Percentiles rank a stretch among this genome's conserved stretches.
Conservation (phyloP, 2,329 filamentous ascomycete species). For the Cladosporium velox region DNA sequence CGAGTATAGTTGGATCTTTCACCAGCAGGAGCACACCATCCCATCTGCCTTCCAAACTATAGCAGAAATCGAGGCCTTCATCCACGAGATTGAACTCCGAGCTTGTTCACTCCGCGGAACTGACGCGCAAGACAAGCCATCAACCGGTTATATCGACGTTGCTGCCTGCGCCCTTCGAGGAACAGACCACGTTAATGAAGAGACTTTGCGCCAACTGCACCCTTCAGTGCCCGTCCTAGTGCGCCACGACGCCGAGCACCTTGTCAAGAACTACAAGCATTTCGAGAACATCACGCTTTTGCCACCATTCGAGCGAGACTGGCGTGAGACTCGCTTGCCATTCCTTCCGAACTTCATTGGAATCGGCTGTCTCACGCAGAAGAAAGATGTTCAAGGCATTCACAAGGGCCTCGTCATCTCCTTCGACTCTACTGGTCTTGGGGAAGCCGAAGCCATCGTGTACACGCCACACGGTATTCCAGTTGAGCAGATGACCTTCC, state of each 20-base stretch:
- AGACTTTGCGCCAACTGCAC: slow-evolving; percentile 60
- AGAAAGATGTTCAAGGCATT: slow-evolving; percentile 59
- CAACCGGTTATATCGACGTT: slow-evolving; percentile 52
- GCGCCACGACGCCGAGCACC: slow-evolving; percentile 56
- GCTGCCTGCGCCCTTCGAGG: slow-evolving; percentile 67
- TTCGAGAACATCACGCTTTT: slow-evolving; percentile 59
- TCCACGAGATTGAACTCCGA: slow-evolving; percentile 53
- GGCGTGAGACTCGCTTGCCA: slow-evolving; percentile 47
- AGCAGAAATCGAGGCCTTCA: slow-evolving; percentile 55
- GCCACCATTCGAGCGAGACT: slow-evolving; percentile 51
- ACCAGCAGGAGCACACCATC: slow-evolving; percentile 63
- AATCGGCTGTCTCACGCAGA: slow-evolving; percentile 58
- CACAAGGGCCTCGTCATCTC: slow-evolving; percentile 63
- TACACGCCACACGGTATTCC: slow-evolving; percentile 66
- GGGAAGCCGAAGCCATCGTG: slow-evolving; percentile 57
- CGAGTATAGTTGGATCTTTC: slow-evolving; percentile 66
- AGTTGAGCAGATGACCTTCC: slow-evolving; percentile 45
- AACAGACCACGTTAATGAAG: slow-evolving; percentile 67
- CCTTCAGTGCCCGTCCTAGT: slow-evolving; percentile 60
- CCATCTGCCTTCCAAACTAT: slow-evolving; percentile 58
- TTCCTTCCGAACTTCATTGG: slow-evolving; percentile 63
- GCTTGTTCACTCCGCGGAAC: slow-evolving; percentile 32
- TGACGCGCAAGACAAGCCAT: slow-evolving; percentile 11
- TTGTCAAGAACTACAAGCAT: slow-evolving; percentile 61
- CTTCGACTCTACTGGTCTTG: slow-evolving; percentile 45